Conservation (phyloP, 2,329 filamentous ascomycete species). For the Fusarium armeniacum region DNA sequence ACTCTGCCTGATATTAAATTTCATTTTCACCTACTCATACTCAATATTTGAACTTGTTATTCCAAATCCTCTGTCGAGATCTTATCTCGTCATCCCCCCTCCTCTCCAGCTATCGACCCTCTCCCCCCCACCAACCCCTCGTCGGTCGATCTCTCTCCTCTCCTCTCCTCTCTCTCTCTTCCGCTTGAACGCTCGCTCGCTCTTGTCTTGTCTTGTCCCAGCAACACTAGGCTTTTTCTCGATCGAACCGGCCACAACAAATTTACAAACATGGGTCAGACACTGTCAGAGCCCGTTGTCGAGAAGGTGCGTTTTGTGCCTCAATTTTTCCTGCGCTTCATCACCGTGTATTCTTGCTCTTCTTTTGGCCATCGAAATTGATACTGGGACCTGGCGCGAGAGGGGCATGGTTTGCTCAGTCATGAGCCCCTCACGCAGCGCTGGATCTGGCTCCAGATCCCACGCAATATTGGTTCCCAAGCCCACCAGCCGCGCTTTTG, state of each 20-base stretch:
- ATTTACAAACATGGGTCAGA: slow-evolving; percentile 86
- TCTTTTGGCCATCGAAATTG: slow-evolving; percentile 29
- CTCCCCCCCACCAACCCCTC: slow-evolving; percentile 38
- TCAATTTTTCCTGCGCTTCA: slow-evolving; percentile 18
- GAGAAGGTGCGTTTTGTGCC: slow-evolving; percentile 80
- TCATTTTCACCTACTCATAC: slow-evolving; percentile 23
- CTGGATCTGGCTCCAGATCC: slow-evolving; percentile 27
- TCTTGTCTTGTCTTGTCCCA: slow-evolving; percentile 36
- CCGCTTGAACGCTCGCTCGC: slow-evolving; percentile 25
- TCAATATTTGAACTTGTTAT: slow-evolving; percentile 14
- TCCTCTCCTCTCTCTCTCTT: slow-evolving; percentile 33
- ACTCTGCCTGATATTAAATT: slow-evolving; percentile 12
- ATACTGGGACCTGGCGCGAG: slow-evolving; percentile 32
- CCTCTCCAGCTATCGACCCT: slow-evolving; percentile 24
- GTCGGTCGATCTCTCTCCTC: slow-evolving; percentile 41
- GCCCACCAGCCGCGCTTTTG: slow-evolving; percentile 23
- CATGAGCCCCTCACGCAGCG: slow-evolving; percentile 45
- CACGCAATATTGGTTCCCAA: slow-evolving; percentile 17
- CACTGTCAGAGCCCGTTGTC: slow-evolving; percentile 97
- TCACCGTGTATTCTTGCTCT: slow-evolving; percentile 14
- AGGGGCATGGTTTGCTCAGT: slow-evolving; percentile 43
- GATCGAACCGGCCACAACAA: slow-evolving; percentile 44
- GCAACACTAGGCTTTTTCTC: slow-evolving; percentile 48
- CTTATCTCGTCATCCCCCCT: slow-evolving; percentile 34
- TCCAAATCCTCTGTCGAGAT: slow-evolving; percentile 28